Evolutionary conservation across 1,284 basidiomycete species (phyloP), one percentile per base, ranked within the genome.

Genomic region (Golubevia sp.): DNA sequence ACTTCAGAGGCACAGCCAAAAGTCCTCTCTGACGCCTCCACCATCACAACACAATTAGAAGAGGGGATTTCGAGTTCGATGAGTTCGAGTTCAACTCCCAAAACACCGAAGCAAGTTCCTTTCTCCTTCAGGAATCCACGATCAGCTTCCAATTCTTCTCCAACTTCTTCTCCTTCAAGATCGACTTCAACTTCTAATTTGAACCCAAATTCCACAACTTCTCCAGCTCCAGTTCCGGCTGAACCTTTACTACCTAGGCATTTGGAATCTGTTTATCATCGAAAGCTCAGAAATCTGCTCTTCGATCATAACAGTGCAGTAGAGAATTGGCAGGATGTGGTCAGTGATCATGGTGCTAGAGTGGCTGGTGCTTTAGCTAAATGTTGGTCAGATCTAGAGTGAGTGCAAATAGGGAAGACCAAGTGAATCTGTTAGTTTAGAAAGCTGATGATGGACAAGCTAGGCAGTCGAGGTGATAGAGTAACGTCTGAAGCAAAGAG

Each of bases 291-390:
- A 0, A 62, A 59, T 3, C 52, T 75, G 15, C 63, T 80, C 6
- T 21, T 59, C 23, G 70, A 76, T 1, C 74, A 77, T 52, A 51
- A 66, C 3, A 56, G 59, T 2, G 66, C 74, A 18, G 66, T 70
- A 6, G 66, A 62, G 20, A 66, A 49, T 51, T 79, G 77, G 77
- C 71, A 75, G 25, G 73, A 79, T 61, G 56, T 67, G 18, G 75
- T 74, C 23, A 77, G 67, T 20, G 68, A 75, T 18, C 75, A 79
- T 26, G 77, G 75, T 7, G 70, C 77, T 52, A 73, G 68, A 53
- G 71, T 69, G 69, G 77, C 77, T 1, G 69, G 69, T 2, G 63
- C 72, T 49, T 66, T 69, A 2, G 58, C 66, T 48, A 67, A 73
- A 13, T 65, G 65, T 0, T 77, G 77, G 77, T 68, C 73, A n/a